phyloP scores from a whole-genome alignment of 345 rosid genomes.

The Moricandia moricandioides region DNA sequence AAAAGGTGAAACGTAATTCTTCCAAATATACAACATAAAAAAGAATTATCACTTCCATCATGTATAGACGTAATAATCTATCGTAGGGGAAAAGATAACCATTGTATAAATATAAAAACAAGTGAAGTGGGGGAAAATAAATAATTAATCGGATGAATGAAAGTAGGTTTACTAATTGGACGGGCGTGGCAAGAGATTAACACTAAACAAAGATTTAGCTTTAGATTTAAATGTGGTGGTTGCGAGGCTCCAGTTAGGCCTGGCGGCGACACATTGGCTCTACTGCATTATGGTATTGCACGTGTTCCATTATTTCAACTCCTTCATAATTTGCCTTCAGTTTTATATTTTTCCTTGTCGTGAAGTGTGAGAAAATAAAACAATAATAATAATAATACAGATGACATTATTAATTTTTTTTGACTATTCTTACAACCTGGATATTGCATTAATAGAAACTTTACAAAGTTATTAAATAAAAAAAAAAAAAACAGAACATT shows the following conservation, averaged over 20 bases:
- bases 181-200: slow-evolving; percentile 33
- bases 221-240: slow-evolving; percentile 33
- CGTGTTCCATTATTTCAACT: slow-evolving; percentile 38
- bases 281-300: slow-evolving; percentile 34
- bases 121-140: background rate
- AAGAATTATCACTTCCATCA: background rate
- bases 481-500: background rate
- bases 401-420: background rate
- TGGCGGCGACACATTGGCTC: slow-evolving; percentile 39
- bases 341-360: slow-evolving; percentile 25
- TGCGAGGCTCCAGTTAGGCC: slow-evolving; percentile 34
- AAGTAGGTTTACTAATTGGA: slow-evolving; percentile 33
- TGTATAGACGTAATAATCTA: background rate
- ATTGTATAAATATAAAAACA: background rate
- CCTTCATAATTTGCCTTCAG: slow-evolving; percentile 25
- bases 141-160: background rate
- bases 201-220: slow-evolving; percentile 23
- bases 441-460: background rate
- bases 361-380: background rate
- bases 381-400: background rate
- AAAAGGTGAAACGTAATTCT: background rate
- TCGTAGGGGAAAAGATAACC: background rate
- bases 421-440: slow-evolving; percentile 21
- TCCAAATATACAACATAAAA: background rate
- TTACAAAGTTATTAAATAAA: background rate